Percentiles rank a stretch among this genome's conserved stretches.
phyloP scores from a whole-genome alignment of 2,329 filamentous ascomycete species.

The Lecanicillium sp. region DNA sequence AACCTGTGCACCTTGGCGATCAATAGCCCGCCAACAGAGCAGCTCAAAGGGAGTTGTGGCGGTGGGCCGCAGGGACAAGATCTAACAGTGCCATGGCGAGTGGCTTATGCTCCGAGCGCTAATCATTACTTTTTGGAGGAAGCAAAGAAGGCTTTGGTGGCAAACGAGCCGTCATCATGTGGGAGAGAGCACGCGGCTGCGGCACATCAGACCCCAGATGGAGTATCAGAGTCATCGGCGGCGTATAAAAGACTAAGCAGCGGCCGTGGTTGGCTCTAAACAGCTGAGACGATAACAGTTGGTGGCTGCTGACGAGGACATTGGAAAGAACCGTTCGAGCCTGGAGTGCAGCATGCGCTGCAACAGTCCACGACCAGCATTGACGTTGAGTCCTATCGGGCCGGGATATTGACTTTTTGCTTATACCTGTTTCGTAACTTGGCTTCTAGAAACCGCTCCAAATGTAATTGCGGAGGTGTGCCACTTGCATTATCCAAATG shows the following conservation, averaged over 20 bases:
- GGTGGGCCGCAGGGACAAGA: slow-evolving; percentile 26
- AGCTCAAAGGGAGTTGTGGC: slow-evolving; percentile 30
- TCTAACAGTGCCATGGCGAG: slow-evolving; percentile 33
- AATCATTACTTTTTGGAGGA: slow-evolving; percentile 38
- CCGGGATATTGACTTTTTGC: too few species aligned
- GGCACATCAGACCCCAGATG: too few species aligned
- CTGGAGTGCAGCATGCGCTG: too few species aligned
- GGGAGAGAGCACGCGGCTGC: slow-evolving; percentile 17
- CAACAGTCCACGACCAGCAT: too few species aligned
- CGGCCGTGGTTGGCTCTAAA: neutral
- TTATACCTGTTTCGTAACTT: too few species aligned
- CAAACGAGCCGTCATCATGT: slow-evolving; percentile 9
- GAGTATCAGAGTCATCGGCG: too few species aligned
- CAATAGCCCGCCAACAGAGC: slow-evolving; percentile 40
- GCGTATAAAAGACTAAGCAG: neutral
- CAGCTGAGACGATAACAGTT: too few species aligned
- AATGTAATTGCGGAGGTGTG: too few species aligned
- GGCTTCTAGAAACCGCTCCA: too few species aligned
- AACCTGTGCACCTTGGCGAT: slow-evolving; percentile 68
- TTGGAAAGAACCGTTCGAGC: too few species aligned
- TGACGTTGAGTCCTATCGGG: too few species aligned
- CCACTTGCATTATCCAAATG: neutral
- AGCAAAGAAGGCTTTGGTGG: slow-evolving; percentile 19
- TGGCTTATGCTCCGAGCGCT: slow-evolving; percentile 26
- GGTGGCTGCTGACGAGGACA: too few species aligned